Evolutionary conservation across 23 red algal genomes (phyloP).

Genomic region (Gracilaria gracilis): DNA sequence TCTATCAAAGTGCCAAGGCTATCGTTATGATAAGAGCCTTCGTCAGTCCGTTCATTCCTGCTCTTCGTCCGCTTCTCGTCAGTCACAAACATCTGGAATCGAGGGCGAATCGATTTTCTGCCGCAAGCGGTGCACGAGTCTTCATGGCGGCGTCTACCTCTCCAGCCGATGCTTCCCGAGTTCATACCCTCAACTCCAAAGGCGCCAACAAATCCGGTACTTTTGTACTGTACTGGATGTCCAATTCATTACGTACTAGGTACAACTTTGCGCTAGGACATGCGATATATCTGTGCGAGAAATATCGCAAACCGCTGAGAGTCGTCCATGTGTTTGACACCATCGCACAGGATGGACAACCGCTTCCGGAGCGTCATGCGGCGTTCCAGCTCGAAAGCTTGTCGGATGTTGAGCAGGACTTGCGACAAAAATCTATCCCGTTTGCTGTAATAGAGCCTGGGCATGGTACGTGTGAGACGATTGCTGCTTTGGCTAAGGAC

Average conservation of each 20-base stretch:
- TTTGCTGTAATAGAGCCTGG: constrained; percentile 28
- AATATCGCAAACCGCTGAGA: constrained; percentile 66
- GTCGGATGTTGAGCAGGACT: constrained; percentile 43
- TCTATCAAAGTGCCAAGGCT: background rate
- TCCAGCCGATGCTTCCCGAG: constrained; percentile 22
- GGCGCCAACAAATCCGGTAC: constrained; percentile 17
- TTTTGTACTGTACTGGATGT: constrained; percentile 93
- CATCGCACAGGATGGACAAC: constrained; percentile 62
- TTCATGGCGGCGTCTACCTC: background rate
- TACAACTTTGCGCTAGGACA: constrained; percentile 85
- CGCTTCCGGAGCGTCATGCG: constrained; percentile 80
- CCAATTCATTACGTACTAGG: constrained; percentile 70
- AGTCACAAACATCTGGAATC: background rate
- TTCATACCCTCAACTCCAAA: constrained; percentile 29
- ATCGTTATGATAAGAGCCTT: background rate
- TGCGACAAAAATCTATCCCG: constrained; percentile 61
- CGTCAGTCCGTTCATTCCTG: background rate
- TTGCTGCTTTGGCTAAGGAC: constrained; percentile 45
- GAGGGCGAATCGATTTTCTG: background rate
- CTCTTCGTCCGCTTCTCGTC: background rate
- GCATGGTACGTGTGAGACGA: background rate
- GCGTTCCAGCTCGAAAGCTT: constrained; percentile 80
- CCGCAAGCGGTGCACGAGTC: background rate
- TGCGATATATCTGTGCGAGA: constrained; percentile 71
- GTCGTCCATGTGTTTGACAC: constrained; percentile 74